Percentiles rank a stretch among this genome's conserved stretches.
Evolutionary conservation across 345 rosid species (phyloP).

Genomic region (Iberis pinnata): DNA sequence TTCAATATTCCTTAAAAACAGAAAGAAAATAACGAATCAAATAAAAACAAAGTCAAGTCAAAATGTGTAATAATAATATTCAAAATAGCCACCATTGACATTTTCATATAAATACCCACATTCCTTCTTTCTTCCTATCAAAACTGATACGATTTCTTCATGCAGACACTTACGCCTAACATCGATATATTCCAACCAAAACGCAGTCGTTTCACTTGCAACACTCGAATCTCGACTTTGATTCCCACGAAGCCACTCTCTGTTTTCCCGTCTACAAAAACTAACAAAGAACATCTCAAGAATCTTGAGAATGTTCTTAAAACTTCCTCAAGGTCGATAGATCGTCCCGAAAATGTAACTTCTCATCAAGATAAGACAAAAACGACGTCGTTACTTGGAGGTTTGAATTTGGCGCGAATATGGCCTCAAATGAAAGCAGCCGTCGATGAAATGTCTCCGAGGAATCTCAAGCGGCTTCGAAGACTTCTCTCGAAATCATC

Average conservation of each 20-base stretch:
- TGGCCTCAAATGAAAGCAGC: slow-evolving; percentile 87
- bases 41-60: slow-evolving; percentile 30
- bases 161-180: slow-evolving; percentile 56
- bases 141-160: slow-evolving; percentile 13
- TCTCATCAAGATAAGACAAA: slow-evolving; percentile 19
- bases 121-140: background rate
- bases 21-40: slow-evolving; percentile 14
- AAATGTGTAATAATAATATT: slow-evolving; percentile 10
- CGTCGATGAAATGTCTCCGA: slow-evolving; percentile 80
- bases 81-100: slow-evolving; percentile 8
- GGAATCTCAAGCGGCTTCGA: slow-evolving; percentile 58
- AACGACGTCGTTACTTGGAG: slow-evolving; percentile 36
- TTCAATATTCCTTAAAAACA: slow-evolving; percentile 13
- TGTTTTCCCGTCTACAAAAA: background rate
- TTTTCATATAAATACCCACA: slow-evolving; percentile 16
- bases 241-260: slow-evolving; percentile 29
- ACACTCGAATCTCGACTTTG: slow-evolving; percentile 34
- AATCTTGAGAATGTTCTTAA: slow-evolving; percentile 51
- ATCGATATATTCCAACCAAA: slow-evolving; percentile 36
- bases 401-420: slow-evolving; percentile 50
- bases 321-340: slow-evolving; percentile 6
- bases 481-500: slow-evolving; percentile 59
- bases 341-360: background rate
- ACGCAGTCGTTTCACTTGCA: slow-evolving; percentile 47
- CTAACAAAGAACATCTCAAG: slow-evolving; percentile 33